These are phyloP conservation scores for Ophiostoma piceae DNA, from an alignment of 2,329 filamentous ascomycete species.

Conservation along the genomic window DNA sequence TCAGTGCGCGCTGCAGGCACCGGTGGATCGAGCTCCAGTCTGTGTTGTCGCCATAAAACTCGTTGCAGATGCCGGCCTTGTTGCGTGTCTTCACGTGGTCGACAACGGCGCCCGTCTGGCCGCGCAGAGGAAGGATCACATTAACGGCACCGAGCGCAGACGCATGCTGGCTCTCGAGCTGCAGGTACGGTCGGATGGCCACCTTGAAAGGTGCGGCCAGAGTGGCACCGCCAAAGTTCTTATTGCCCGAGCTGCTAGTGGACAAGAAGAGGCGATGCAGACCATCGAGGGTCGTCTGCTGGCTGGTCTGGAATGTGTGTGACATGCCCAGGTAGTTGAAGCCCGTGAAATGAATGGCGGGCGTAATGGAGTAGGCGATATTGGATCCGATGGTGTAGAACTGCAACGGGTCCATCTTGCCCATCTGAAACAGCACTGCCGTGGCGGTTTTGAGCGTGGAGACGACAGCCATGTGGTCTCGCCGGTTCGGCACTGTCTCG, in stretches of 20 bases:
- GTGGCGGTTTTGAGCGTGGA: slow-evolving; percentile 55
- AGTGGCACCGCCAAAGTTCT: slow-evolving; percentile 61
- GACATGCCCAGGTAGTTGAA: slow-evolving; percentile 62
- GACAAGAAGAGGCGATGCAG: slow-evolving; percentile 55
- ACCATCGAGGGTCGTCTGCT: slow-evolving; percentile 56
- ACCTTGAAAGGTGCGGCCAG: slow-evolving; percentile 68
- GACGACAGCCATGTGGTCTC: slow-evolving; percentile 42
- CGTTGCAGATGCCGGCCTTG: slow-evolving; percentile 54
- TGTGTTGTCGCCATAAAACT: slow-evolving; percentile 55
- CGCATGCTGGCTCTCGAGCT: slow-evolving; percentile 62
- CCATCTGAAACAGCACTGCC: slow-evolving; percentile 55
- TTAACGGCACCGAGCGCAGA: slow-evolving; percentile 68
- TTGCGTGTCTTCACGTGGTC: slow-evolving; percentile 56
- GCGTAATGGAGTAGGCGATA: slow-evolving; percentile 64
- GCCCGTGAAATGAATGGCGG: slow-evolving; percentile 66
- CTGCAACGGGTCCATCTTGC: slow-evolving; percentile 58
- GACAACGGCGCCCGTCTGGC: slow-evolving; percentile 37
- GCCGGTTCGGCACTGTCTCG: slow-evolving; percentile 38
- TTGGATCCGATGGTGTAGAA: slow-evolving; percentile 65
- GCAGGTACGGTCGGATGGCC: slow-evolving; percentile 58
- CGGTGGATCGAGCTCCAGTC: slow-evolving; percentile 41
- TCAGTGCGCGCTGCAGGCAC: slow-evolving; percentile 63
- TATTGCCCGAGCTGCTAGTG: slow-evolving; percentile 31
- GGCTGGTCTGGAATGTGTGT: slow-evolving; percentile 57
- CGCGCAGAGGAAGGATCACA: slow-evolving; percentile 61